These are phyloP conservation scores for Funneliformis caledonium DNA, from an alignment of 371 early-diverging fungal genomes.

Conservation along the genomic window DNA sequence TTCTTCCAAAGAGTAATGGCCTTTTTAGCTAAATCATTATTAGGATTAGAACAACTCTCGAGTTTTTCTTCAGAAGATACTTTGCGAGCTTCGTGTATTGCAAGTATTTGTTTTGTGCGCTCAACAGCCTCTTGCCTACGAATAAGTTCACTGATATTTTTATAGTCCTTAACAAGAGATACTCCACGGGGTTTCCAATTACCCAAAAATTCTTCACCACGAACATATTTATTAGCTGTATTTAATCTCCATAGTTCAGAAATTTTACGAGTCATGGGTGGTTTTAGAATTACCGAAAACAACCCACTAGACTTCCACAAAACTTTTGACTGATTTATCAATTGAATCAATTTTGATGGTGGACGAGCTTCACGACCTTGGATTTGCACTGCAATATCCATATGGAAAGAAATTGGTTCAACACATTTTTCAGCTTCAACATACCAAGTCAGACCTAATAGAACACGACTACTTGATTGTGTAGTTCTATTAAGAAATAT, in stretches of 20 bases:
- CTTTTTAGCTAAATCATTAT: constrained; percentile 48
- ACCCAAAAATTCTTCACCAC: constrained; percentile 83
- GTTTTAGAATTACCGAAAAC: constrained; percentile 61
- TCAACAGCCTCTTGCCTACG: constrained; percentile 57
- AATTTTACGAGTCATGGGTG: constrained; percentile 61
- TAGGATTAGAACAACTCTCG: neutral
- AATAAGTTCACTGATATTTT: constrained; percentile 51
- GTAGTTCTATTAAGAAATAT: constrained; percentile 75
- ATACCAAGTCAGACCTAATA: constrained; percentile 61
- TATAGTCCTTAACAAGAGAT: constrained; percentile 68
- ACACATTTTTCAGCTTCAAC: constrained; percentile 64
- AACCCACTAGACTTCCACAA: constrained; percentile 59
- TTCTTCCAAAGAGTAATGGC: constrained; percentile 56
- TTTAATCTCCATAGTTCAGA: constrained; percentile 77
- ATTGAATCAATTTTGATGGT: constrained; percentile 50
- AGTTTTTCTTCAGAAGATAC: neutral
- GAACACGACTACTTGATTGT: constrained; percentile 59
- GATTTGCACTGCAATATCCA: constrained; percentile 70
- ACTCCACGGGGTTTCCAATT: constrained; percentile 80
- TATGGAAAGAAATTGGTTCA: constrained; percentile 62
- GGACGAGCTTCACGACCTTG: constrained; percentile 62
- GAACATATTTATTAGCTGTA: constrained; percentile 77
- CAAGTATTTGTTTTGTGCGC: constrained; percentile 46
- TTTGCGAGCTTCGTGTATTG: neutral
- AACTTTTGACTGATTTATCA: constrained; percentile 49